A percentile compares a stretch with the other conserved stretches of the same genome.
phyloP scores from a whole-genome alignment of 768 basidiomycete genomes.

The Lentinula lateritia region DNA sequence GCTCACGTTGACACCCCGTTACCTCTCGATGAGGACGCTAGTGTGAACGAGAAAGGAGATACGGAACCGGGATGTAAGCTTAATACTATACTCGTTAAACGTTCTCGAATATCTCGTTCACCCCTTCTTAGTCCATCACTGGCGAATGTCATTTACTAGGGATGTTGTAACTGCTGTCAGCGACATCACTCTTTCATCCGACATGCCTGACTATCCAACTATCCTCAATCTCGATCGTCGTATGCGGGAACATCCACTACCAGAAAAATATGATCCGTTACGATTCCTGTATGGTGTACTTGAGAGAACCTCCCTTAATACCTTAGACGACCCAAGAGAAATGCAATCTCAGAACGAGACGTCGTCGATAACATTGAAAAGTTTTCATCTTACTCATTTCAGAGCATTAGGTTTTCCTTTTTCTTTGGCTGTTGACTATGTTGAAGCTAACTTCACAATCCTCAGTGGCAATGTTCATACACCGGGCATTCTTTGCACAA shows the following conservation, averaged over 20 bases:
- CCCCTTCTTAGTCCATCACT: conserved; percentile 14
- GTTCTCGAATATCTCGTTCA: not conserved
- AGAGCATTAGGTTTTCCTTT: conserved; percentile 22
- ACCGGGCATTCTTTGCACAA: conserved; percentile 41
- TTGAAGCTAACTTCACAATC: not conserved
- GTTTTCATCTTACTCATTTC: conserved; percentile 18
- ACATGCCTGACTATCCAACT: conserved; percentile 32
- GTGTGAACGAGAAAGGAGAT: not conserved
- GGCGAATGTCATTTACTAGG: not conserved
- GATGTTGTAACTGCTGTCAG: conserved; percentile 23
- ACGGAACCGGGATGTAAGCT: not conserved
- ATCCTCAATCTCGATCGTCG: conserved; percentile 17
- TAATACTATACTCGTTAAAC: conserved; percentile 9
- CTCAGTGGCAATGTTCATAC: conserved; percentile 39
- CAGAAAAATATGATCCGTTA: not conserved
- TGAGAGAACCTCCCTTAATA: not conserved
- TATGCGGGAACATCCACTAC: not conserved
- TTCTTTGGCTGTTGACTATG: not conserved
- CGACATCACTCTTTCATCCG: conserved; percentile 29
- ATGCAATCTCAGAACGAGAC: not conserved
- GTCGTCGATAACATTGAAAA: not conserved
- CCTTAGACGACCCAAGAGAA: not conserved
- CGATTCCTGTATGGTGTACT: not conserved
- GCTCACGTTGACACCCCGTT: conserved; percentile 31
- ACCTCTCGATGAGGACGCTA: conserved; percentile 23